phyloP scores from a whole-genome alignment of 768 basidiomycete genomes.

The Termitomyces heimii region DNA sequence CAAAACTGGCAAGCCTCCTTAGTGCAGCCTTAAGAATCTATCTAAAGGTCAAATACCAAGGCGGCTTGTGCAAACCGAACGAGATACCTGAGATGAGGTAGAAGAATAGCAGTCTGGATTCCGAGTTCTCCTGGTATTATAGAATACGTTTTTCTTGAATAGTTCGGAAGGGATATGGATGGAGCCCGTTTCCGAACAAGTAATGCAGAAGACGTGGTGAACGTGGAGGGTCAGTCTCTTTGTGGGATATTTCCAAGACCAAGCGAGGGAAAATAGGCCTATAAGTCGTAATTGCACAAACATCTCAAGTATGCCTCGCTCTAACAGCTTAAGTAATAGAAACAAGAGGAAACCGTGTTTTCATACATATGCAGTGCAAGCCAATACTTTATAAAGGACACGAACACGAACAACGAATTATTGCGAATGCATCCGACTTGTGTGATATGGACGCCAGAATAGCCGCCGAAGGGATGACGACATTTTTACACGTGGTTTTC shows the following conservation, averaged over 20 bases:
- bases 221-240: not conserved
- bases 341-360: not conserved
- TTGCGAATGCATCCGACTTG: too few species aligned
- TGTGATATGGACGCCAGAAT: too few species aligned
- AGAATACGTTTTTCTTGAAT: slow-evolving; percentile 54
- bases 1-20: slow-evolving; percentile 80
- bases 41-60: not conserved
- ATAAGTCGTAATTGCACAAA: not conserved
- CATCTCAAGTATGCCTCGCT: not conserved
- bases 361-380: not conserved
- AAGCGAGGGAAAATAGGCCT: not conserved
- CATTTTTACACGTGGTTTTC: not conserved
- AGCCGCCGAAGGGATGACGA: not conserved
- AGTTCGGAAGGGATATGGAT: slow-evolving; percentile 54
- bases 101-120: slow-evolving; percentile 68
- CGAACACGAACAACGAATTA: too few species aligned
- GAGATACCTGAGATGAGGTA: slow-evolving; percentile 62
- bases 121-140: slow-evolving; percentile 53
- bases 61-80: not conserved
- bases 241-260: not conserved
- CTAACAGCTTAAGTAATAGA: not conserved
- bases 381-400: not conserved
- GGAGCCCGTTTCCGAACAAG: slow-evolving; percentile 67
- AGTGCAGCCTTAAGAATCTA: slow-evolving; percentile 74
- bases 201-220: slow-evolving; percentile 37